Percentiles rank a stretch among this genome's conserved stretches.
phyloP scores from a whole-genome alignment of 345 rosid genomes.

The Citrus medica region DNA sequence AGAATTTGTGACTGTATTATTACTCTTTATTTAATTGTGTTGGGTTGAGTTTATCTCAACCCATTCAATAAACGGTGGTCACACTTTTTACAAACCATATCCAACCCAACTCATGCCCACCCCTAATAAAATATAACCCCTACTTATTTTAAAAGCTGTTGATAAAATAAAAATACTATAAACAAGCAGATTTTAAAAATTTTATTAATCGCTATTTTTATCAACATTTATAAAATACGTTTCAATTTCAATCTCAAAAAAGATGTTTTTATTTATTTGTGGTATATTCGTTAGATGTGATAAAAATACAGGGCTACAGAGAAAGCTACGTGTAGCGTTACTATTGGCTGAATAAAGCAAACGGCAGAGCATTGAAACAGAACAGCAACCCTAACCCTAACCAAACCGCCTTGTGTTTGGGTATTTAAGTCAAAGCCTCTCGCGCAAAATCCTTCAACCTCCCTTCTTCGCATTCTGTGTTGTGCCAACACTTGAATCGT shows the following conservation, averaged over 20 bases:
- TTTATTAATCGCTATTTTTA: no score
- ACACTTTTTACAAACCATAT: no score
- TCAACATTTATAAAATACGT: not conserved
- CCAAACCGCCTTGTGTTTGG: not conserved
- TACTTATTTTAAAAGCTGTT: no score
- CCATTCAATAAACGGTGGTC: no score
- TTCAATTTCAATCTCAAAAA: no score
- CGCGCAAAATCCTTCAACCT: not conserved
- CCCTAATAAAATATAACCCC: no score
- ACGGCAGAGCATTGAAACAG: not conserved
- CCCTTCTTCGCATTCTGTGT: not conserved
- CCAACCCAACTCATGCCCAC: no score
- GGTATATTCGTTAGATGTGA: not conserved
- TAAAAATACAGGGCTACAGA: not conserved
- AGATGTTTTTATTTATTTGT: not conserved
- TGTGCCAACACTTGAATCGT: not conserved
- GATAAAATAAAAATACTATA: no score
- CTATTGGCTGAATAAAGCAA: not conserved
- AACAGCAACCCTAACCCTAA: constrained; percentile 1
- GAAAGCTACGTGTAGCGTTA: not conserved
- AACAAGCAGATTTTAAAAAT: no score
- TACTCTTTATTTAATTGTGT: no score
- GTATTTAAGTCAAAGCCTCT: not conserved
- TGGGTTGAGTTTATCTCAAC: no score
- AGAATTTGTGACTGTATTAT: no score